phyloP scores from a whole-genome alignment of 495 filamentous ascomycete species.

The Hypoxylon perforatum region DNA sequence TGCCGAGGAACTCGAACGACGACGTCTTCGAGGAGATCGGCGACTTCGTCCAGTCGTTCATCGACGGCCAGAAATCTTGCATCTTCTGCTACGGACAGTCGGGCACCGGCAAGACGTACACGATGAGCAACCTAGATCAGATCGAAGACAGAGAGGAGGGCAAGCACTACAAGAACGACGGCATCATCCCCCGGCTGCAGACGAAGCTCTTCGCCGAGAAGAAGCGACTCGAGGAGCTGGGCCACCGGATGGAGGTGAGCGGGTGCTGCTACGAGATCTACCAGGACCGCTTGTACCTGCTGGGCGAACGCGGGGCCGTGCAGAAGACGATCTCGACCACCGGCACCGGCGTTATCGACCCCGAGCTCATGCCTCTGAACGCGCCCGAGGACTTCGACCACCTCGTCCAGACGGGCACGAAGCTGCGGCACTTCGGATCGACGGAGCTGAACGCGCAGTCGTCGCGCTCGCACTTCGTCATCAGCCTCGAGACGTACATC shows the following conservation, averaged over 20 bases:
- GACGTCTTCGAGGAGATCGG: constrained; percentile 94
- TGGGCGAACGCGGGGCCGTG: constrained; percentile 80
- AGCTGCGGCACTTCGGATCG: constrained; percentile 65
- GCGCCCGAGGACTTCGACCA: constrained; percentile 23
- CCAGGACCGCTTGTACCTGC: constrained; percentile 90
- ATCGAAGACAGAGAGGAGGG: constrained; percentile 12
- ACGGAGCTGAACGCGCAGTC: constrained; percentile 68
- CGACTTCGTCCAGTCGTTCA: constrained; percentile 88
- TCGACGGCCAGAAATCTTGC: constrained; percentile 97
- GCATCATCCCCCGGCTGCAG: constrained; percentile 93
- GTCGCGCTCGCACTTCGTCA: constrained; percentile 60
- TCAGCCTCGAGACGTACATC: constrained; percentile 52
- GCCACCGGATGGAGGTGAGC: constrained; percentile 83
- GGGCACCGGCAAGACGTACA: constrained; percentile 94
- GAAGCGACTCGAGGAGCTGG: constrained; percentile 80
- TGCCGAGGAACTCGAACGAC: constrained; percentile 74
- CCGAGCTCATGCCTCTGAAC: constrained; percentile 10
- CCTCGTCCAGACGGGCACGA: constrained; percentile 29
- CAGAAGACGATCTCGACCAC: constrained; percentile 69
- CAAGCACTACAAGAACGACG: constrained; percentile 90
- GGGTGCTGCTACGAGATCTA: constrained; percentile 97
- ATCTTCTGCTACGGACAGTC: constrained; percentile 99
- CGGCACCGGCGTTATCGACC: constrained; percentile 5
- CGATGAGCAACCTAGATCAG: constrained; percentile 83
- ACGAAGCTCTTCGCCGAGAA: constrained; percentile 91